Percentiles rank a stretch among this genome's conserved stretches.
phyloP scores from a whole-genome alignment of 164 flowering plant species.

The Akebia trifoliata region DNA sequence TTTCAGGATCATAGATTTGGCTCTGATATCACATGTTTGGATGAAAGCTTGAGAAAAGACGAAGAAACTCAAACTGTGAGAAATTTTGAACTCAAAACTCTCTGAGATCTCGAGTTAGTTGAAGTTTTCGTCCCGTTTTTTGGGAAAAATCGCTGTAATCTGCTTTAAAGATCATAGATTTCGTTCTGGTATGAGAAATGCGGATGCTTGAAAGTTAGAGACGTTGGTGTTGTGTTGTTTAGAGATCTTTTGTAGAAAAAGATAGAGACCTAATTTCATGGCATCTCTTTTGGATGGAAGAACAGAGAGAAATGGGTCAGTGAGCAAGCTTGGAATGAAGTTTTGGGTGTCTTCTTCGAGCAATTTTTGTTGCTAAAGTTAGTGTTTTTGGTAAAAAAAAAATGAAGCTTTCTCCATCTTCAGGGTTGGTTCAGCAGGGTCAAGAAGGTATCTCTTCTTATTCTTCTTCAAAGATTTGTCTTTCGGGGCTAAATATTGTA shows the following conservation, averaged over 20 bases:
- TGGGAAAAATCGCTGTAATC: neutral
- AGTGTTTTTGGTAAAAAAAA: conserved; percentile 9
- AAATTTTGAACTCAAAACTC: neutral
- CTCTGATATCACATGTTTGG: too few species aligned
- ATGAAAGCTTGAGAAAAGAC: too few species aligned
- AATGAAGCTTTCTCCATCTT: conserved; percentile 26
- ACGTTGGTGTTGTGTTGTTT: too few species aligned
- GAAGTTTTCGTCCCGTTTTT: too few species aligned
- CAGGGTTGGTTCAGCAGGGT: conserved; percentile 49
- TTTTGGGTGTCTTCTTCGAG: conserved; percentile 2
- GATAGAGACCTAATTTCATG: neutral
- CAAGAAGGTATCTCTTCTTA: conserved; percentile 44
- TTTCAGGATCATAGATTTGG: neutral
- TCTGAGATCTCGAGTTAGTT: neutral
- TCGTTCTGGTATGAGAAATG: neutral
- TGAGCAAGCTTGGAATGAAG: too few species aligned
- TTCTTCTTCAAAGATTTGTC: neutral
- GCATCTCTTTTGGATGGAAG: too few species aligned
- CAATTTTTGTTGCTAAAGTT: conserved; percentile 3
- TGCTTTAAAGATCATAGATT: neutral
- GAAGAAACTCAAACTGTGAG: conserved; percentile 6
- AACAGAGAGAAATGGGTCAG: neutral
- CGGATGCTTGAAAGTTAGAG: neutral
- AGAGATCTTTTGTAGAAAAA: too few species aligned
- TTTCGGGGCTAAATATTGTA: neutral